Evolutionary conservation across 139 green algal species (phyloP), one percentile per base, ranked within the genome.

Genomic region (Chlorella ohadii): DNA sequence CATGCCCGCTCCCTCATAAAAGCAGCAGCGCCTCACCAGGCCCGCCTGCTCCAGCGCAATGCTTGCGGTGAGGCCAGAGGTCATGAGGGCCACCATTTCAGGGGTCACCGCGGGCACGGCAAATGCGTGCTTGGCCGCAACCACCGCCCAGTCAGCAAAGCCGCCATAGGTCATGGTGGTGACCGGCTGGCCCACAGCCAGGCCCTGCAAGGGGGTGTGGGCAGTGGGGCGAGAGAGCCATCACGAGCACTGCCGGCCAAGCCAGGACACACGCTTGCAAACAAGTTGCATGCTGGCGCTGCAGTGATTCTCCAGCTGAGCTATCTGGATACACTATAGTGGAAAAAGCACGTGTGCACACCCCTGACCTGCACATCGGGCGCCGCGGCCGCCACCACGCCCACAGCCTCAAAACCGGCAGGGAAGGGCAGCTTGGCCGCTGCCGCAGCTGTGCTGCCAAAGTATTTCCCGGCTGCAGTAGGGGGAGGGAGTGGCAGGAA

Each of bases 41-140:
- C 78, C 87, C 3, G 78, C 66, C 33, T 86, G 61, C 38, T 81
- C 64, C 28, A 88, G 56, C 5, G 56, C 84, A 41, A 99, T 96
- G 68, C 90, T 96, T 2, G 96, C 96, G 11, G 96, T 99, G 27
- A 98, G 89, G 20, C 96, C 96, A 15, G 88, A 92, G 19, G 93
- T 96, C 36, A 97, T 87, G 59, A 98, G 88, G 0, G 96, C 95
- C 25, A 98, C 91, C 28, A 94, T 77, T 71, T 97, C 92, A 1
- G 94, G 93, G 0, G 85, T 68, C 12, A 83, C 44, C 38, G 56
- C 61, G 20, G 89, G 87, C 47, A 94, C 88, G 1, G 76, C 87
- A 47, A 98, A 85, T 3, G 81, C 84, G 3, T 86, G 77, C 56
- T 83, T 86, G 5, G 83, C 88, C 0, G 71, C 28, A 34, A 91